Base-by-base conservation (phyloP, 2,329 filamentous ascomycete genomes). In the Rutstroemia sydowiana region DNA sequence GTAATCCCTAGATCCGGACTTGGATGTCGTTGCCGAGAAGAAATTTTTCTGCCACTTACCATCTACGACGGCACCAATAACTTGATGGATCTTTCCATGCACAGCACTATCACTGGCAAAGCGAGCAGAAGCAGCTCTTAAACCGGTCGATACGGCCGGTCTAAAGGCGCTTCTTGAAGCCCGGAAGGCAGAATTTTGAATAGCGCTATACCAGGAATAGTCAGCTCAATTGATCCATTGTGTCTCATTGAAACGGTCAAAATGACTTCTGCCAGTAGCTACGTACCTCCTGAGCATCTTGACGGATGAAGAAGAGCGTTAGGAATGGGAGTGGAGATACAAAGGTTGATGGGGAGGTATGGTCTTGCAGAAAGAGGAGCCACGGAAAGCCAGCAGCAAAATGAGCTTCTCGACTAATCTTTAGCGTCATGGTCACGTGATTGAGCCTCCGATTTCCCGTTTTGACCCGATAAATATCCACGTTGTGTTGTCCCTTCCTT, bases 1-100 rank as follows among this genome's bases (percentile, higher is more conserved):
- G 11, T 41, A 39, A 18, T 51, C 49, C 49, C 36, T 51, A 41
- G 37, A 51, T 55, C 55, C 53, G 55, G 55, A 63, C 59, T 62
- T 63, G 47, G 46, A 52, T 49, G 59, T 55, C 45, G 52, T 54
- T 48, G 61, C 46, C 34, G 54, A 51, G 55, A 57, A 61, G 59
- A 57, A 69, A 69, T 73, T 73, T 73, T 70, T 66, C 45, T 45
- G 48, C 32, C 45, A 63, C 87, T 78, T 79, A 95, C 89, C 90
- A 78, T 97, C 93, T 68, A 97, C 93, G 72, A 97, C 91, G 78
- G 93, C 92, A 87, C 93, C 91, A 77, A 96, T 96, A 74, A 96
- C 91, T 78, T 85, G 81, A 75, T 85, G 75, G 68, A 85, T 83
- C 75, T 84, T 84, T 71, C 81, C 81, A 72, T 79, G 74, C 67